phyloP scores from a whole-genome alignment of 2,329 filamentous ascomycete species.

The Cryphonectria nitschkei region DNA sequence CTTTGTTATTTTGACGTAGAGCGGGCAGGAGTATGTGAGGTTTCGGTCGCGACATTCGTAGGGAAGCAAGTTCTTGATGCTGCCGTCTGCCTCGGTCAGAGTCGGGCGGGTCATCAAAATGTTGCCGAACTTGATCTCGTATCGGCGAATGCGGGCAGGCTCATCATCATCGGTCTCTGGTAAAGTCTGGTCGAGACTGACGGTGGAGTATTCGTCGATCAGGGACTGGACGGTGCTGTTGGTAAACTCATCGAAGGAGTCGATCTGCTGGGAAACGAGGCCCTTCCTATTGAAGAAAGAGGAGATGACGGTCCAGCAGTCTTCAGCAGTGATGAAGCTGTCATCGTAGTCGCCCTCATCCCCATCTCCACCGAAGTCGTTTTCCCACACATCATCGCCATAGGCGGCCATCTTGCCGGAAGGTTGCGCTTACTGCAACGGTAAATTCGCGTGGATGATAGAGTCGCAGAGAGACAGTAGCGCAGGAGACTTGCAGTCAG shows the following conservation, averaged over 20 bases:
- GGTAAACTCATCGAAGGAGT: conserved; percentile 98
- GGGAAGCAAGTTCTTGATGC: conserved; percentile 81
- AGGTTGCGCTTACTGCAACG: not conserved
- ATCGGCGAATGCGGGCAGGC: conserved; percentile 83
- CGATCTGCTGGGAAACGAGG: conserved; percentile 94
- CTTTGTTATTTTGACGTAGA: conserved; percentile 88
- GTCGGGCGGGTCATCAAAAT: conserved; percentile 88
- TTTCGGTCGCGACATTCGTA: conserved; percentile 97
- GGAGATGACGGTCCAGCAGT: conserved; percentile 97
- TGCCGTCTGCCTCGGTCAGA: conserved; percentile 91
- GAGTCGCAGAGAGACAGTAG: not conserved
- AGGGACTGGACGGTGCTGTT: conserved; percentile 93
- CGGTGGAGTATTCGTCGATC: conserved; percentile 86
- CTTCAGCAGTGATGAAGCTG: conserved; percentile 84
- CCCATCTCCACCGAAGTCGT: conserved; percentile 49
- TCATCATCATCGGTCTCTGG: conserved; percentile 76
- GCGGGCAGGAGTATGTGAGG: conserved; percentile 89
- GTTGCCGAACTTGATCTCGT: conserved; percentile 92
- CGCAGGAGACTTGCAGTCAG: not conserved
- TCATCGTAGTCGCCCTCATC: conserved; percentile 71
- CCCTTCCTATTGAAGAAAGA: conserved; percentile 97
- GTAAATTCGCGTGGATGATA: not conserved
- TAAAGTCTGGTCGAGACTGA: conserved; percentile 92
- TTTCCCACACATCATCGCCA: conserved; percentile 52
- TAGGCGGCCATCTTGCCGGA: conserved; percentile 56